Evolutionary conservation across 495 filamentous ascomycete species (phyloP), one percentile per base, ranked within the genome.

Genomic region (Pyrenopolyporus hunteri): DNA sequence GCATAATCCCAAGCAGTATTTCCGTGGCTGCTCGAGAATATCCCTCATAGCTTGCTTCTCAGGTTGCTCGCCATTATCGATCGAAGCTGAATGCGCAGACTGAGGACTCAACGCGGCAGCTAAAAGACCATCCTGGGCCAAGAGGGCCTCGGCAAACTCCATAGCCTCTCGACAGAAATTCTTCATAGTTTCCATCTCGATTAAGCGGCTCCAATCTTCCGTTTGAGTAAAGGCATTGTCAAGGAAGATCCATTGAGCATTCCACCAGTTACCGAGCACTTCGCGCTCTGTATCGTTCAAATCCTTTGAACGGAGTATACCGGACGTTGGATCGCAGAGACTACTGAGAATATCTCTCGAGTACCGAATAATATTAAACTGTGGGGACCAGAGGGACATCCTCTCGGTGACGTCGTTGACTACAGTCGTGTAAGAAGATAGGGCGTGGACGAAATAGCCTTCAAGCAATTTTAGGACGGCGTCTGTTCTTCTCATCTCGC

Each of bases 131-230:
- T 92, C 93, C 61, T 95, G 86, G 47, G 89, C 85, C 64, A 98
- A 90, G 2, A 96, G 79, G 16, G 83, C 82, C 66, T 97, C 89
- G 2, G 92, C 92, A 64, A 96, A 89, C 60, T 97, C 89, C 80
- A 98, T 98, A 22, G 89, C 87, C 65, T 97, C 91, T 59, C 94
- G 85, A 66, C 90, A 94, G 63, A 98, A 97, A 44, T 98, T 89
- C 68, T 89, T 84, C 90, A 98, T 89, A 19, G 81, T 76, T 11
- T 80, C 74, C 72, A 90, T 91, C 22, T 93, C 87, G 53, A 81
- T 73, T 7, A 83, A 82, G 17, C 83, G 74, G 46, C 86, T 85
- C 93, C 94, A 98, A 3, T 71, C 72, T 63, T 96, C 90, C 16
- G 91, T 93, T 66, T 85, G 85, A 40, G 83, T 77, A 68, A 97